phyloP scores from a whole-genome alignment of 2,329 filamentous ascomycete genomes.

The Xylaria polymorpha region DNA sequence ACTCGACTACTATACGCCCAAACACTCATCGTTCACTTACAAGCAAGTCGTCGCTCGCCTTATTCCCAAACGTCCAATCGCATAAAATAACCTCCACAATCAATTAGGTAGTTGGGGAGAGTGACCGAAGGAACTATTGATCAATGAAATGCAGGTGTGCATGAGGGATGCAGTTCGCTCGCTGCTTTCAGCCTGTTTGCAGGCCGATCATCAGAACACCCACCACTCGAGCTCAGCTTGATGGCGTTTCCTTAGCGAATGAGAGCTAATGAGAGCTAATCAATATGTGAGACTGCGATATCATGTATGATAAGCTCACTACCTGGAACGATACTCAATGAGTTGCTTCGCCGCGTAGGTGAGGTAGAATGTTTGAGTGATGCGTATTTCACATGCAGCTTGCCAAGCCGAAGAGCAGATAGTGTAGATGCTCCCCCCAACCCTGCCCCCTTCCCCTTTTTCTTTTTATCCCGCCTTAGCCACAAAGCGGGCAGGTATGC shows the following conservation, averaged over 20 bases:
- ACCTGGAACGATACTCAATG: background rate
- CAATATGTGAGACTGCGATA: background rate
- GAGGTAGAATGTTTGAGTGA: background rate
- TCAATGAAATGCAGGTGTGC: constrained; percentile 20
- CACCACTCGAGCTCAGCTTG: background rate
- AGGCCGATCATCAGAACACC: background rate
- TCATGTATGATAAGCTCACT: background rate
- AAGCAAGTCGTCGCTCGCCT: constrained; percentile 40
- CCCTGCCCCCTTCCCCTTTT: background rate
- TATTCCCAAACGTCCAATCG: background rate
- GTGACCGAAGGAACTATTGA: constrained; percentile 21
- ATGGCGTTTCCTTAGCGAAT: background rate
- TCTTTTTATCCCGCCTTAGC: background rate
- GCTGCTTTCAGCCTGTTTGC: constrained; percentile 4
- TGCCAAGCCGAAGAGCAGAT: constrained; percentile 19
- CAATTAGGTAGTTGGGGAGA: background rate
- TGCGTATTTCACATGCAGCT: background rate
- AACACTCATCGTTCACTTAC: constrained; percentile 34
- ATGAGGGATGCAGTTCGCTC: constrained; percentile 9
- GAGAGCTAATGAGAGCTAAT: no score
- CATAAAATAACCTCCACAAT: background rate
- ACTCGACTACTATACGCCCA: background rate
- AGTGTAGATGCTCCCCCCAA: background rate
- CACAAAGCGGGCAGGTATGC: background rate
- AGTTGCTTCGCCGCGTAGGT: constrained; percentile 1